Conservation (phyloP, 2,329 filamentous ascomycete species). For the Colletotrichum sidae region DNA sequence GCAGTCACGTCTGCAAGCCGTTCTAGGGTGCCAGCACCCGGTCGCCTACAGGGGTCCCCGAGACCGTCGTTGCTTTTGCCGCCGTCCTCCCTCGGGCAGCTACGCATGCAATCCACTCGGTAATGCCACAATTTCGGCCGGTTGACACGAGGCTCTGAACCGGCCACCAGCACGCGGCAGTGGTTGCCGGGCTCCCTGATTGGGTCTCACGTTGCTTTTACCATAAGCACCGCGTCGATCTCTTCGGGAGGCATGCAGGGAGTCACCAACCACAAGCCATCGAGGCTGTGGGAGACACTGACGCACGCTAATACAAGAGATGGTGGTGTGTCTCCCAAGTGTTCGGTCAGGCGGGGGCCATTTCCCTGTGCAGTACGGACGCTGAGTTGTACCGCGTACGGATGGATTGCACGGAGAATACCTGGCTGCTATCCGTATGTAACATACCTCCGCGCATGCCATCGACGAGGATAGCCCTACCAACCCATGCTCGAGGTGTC, state of each 20-base stretch:
- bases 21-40: slow-evolving; percentile 13
- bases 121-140: slow-evolving; percentile 35
- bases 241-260: slow-evolving; percentile 35
- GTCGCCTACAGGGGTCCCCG: slow-evolving; percentile 24
- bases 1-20: slow-evolving; percentile 23
- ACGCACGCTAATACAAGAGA: slow-evolving; percentile 31
- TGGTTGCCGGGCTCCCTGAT: slow-evolving; percentile 20
- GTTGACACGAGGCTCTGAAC: slow-evolving; percentile 35
- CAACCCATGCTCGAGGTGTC: slow-evolving; percentile 12
- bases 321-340: slow-evolving; percentile 36
- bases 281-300: slow-evolving; percentile 33
- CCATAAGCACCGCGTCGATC: slow-evolving; percentile 32
- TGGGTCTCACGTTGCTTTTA: slow-evolving; percentile 33
- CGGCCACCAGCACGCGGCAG: slow-evolving; percentile 22
- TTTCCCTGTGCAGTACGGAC: not conserved
- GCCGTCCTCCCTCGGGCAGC: slow-evolving; percentile 35
- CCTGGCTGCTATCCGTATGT: too few relatives aligned
- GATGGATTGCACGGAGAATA: too few relatives aligned
- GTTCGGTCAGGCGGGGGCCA: slow-evolving; percentile 30
- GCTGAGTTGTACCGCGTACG: too few relatives aligned
- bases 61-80: slow-evolving; percentile 30
- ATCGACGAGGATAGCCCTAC: slow-evolving; percentile 36
- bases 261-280: slow-evolving; percentile 16
- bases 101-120: slow-evolving; percentile 35
- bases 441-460: slow-evolving; percentile 15